Evolutionary conservation across 176 grass and related monocot genomes (phyloP), one percentile per base, ranked within the genome.

Genomic region (Eragrostis curvula): DNA sequence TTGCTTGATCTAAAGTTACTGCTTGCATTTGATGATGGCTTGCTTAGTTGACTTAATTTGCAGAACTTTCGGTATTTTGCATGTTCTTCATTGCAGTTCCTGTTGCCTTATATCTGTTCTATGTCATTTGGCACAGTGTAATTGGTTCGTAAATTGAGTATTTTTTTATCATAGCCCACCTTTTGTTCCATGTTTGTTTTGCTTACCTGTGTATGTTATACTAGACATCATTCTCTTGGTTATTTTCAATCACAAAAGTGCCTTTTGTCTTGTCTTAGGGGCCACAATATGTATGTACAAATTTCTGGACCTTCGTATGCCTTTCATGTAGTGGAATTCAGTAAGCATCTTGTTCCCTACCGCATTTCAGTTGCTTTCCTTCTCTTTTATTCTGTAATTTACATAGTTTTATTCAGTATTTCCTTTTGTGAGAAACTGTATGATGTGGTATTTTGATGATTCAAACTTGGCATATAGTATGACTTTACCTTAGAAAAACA

Each of bases 241-340:
- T 68, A 27, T 60, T 28, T 66, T 51, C 17, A 61, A 75, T 47
- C 12, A 64, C 21, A 32, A 3, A 23, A 79, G 15, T 55, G 18
- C 1, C 69, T 43, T 77, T 77, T 59, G 9, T 81, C 60, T 71
- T 71, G 6, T 81, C 79, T 29, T 71, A 99, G 96, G 93, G 96
- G 47, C 91, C 89, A 44, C 96, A 99, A 78, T 99, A 99, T 81
- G 91, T 99, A 42, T 99, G 96, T 30, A 96, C 87, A 47, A 96
- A 91, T 83, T 99, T 99, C 55, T 99, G 96, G 96, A 99, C 93
- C 80, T 99, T 99, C 30, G 51, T 91, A 51, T 99, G 96, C 71
- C 42, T 89, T 39, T 77, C 93, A n/a, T 99, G 96, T 77, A 94
- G 93, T 81, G 93, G 93, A 73, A 92, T 96, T 79, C 96, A 96